Percentiles rank a stretch among this genome's conserved stretches.
Evolutionary conservation across 257 asterid species (phyloP).

Genomic region (Cordia subcordata): DNA sequence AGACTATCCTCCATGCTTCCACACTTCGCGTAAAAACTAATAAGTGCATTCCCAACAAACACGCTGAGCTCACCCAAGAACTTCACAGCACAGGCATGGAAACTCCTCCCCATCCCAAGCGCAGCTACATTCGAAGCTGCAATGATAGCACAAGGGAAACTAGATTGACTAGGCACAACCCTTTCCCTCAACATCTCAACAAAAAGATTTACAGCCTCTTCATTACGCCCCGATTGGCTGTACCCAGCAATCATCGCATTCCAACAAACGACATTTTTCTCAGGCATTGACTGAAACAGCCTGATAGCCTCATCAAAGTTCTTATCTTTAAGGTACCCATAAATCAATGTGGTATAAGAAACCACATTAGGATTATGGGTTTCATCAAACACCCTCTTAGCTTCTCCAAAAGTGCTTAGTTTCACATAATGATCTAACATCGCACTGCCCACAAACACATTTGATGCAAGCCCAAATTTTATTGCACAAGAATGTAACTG

Average conservation of each 20-base stretch:
- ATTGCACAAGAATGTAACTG: slow-evolving; percentile 52
- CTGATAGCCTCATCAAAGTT: slow-evolving; percentile 50
- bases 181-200: slow-evolving; percentile 67
- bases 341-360: slow-evolving; percentile 61
- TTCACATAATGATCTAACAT: slow-evolving; percentile 61
- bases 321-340: slow-evolving; percentile 49
- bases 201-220: slow-evolving; percentile 63
- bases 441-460: slow-evolving; percentile 71
- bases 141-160: slow-evolving; percentile 55
- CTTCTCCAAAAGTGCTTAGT: slow-evolving; percentile 36
- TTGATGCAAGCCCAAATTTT: slow-evolving; percentile 41
- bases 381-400: slow-evolving; percentile 45
- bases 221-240: slow-evolving; percentile 65
- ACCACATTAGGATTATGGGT: slow-evolving; percentile 63
- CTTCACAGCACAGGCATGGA: slow-evolving; percentile 76
- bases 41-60: slow-evolving; percentile 54
- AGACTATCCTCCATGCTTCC: slow-evolving; percentile 72
- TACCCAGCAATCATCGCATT: slow-evolving; percentile 76
- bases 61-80: slow-evolving; percentile 52
- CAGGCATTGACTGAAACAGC: slow-evolving; percentile 46
- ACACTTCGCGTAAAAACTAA: slow-evolving; percentile 84
- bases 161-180: slow-evolving; percentile 40
- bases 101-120: slow-evolving; percentile 66
- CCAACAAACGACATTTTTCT: slow-evolving; percentile 74
- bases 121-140: slow-evolving; percentile 80